Percentiles rank a stretch among this genome's conserved stretches.
These are phyloP conservation scores for Aureobasidium leucospermi DNA, from an alignment of 2,329 filamentous ascomycete genomes.

Conservation along the genomic window DNA sequence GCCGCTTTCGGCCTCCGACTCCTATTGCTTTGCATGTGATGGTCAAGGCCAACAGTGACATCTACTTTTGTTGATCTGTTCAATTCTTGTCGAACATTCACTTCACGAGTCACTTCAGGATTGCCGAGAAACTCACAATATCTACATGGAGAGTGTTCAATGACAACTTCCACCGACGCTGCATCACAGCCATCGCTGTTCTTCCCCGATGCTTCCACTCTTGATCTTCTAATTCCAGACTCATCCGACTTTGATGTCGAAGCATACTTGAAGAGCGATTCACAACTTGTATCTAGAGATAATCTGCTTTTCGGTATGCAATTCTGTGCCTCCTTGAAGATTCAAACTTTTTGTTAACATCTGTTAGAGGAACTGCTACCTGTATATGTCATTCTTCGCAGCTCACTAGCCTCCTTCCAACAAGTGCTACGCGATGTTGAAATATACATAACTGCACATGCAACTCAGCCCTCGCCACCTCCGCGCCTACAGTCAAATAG, in stretches of 20 bases:
- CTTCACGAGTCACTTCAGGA: neutral
- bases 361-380: slow-evolving; percentile 65
- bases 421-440: slow-evolving; percentile 56
- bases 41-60: neutral
- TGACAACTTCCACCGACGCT: neutral
- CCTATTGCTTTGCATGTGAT: neutral
- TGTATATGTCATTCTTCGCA: slow-evolving; percentile 61
- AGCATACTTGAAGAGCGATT: slow-evolving; percentile 38
- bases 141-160: neutral
- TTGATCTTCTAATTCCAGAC: slow-evolving; percentile 26
- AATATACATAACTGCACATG: slow-evolving; percentile 59
- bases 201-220: slow-evolving; percentile 17
- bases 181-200: slow-evolving; percentile 29
- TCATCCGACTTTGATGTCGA: slow-evolving; percentile 30
- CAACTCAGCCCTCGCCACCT: slow-evolving; percentile 45
- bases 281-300: slow-evolving; percentile 38
- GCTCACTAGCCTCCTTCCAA: slow-evolving; percentile 51
- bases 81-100: neutral
- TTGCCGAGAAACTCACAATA: neutral
- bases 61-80: neutral
- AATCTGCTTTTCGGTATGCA: slow-evolving; percentile 64
- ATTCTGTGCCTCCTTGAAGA: slow-evolving; percentile 17
- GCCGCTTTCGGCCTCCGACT: neutral
- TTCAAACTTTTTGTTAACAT: neutral
- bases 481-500: slow-evolving; percentile 31